These are phyloP conservation scores for Vaccinium macrocarpon DNA, from an alignment of 148 eudicot genomes.

Conservation along the genomic window DNA sequence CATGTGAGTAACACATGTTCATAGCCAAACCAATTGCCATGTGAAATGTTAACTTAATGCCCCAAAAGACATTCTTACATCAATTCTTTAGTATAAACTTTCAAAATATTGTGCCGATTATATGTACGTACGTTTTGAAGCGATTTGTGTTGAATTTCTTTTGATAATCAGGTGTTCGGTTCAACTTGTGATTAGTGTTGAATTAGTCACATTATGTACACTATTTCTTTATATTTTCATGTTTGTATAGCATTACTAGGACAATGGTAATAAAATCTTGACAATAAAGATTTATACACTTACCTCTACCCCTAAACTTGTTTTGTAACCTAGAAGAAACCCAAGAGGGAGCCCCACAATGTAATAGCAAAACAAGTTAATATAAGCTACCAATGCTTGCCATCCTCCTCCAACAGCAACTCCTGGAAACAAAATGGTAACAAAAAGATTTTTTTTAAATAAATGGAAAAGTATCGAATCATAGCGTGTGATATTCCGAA, in stretches of 20 bases:
- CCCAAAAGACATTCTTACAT: neutral
- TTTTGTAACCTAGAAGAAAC: slow-evolving; percentile 75
- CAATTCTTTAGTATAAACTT: neutral
- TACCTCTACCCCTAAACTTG: slow-evolving; percentile 81
- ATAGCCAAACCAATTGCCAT: neutral
- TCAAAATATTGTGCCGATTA: neutral
- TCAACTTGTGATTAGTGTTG: neutral
- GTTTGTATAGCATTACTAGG: neutral
- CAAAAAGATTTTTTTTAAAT: too few relatives aligned
- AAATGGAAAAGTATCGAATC: too few relatives aligned
- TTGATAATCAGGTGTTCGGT: too few relatives aligned
- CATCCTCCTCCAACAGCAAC: slow-evolving; percentile 99
- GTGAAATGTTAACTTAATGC: neutral
- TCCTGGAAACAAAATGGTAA: slow-evolving; percentile 33
- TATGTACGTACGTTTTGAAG: neutral
- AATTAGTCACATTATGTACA: too few relatives aligned
- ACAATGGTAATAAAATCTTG: neutral
- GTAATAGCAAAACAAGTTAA: slow-evolving; percentile 82
- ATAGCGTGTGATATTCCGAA: neutral
- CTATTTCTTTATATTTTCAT: neutral
- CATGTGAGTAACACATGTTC: neutral
- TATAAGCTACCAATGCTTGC: slow-evolving; percentile 86
- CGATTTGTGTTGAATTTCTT: neutral
- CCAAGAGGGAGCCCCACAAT: slow-evolving; percentile 81
- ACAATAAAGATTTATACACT: neutral